phyloP scores from a whole-genome alignment of 1,284 basidiomycete species.

The Ceratorhiza oryzae-sativae region DNA sequence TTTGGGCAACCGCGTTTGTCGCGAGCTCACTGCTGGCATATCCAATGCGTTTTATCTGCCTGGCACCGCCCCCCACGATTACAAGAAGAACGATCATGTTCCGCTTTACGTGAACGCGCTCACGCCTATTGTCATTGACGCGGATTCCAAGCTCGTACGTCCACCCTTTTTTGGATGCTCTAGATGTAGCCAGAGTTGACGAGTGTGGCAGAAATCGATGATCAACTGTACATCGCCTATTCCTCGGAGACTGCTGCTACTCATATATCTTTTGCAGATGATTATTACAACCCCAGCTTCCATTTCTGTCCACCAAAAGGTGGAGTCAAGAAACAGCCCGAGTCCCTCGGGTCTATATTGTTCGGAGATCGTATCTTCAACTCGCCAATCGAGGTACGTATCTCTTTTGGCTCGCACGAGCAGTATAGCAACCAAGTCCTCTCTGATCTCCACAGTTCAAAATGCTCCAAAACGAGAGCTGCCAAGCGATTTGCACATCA shows the following conservation, averaged over 20 bases:
- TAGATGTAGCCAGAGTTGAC: conserved; percentile 27
- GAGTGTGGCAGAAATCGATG: conserved; percentile 69
- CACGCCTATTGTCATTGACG: conserved; percentile 79
- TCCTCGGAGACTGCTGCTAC: conserved; percentile 35
- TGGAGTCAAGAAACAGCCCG: conserved; percentile 81
- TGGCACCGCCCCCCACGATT: conserved; percentile 82
- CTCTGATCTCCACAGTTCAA: conserved; percentile 61
- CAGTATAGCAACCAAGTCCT: background rate
- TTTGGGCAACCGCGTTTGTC: conserved; percentile 27
- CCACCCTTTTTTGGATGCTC: conserved; percentile 42
- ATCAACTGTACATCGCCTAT: conserved; percentile 69
- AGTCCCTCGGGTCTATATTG: conserved; percentile 90
- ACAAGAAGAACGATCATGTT: conserved; percentile 71
- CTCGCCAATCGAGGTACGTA: conserved; percentile 82
- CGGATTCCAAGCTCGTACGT: conserved; percentile 80
- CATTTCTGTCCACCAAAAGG: conserved; percentile 86
- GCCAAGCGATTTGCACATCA: conserved; percentile 75
- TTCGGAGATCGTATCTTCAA: conserved; percentile 97
- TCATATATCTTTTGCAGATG: conserved; percentile 59
- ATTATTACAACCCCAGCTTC: conserved; percentile 87
- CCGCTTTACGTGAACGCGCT: conserved; percentile 85
- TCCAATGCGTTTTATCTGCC: conserved; percentile 71
- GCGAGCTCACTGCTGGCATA: conserved; percentile 39
- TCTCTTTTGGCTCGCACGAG: background rate
- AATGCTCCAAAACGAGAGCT: conserved; percentile 77